phyloP scores from a whole-genome alignment of 192 early-diverging fungal species.

The Coemansia brasiliensis region DNA sequence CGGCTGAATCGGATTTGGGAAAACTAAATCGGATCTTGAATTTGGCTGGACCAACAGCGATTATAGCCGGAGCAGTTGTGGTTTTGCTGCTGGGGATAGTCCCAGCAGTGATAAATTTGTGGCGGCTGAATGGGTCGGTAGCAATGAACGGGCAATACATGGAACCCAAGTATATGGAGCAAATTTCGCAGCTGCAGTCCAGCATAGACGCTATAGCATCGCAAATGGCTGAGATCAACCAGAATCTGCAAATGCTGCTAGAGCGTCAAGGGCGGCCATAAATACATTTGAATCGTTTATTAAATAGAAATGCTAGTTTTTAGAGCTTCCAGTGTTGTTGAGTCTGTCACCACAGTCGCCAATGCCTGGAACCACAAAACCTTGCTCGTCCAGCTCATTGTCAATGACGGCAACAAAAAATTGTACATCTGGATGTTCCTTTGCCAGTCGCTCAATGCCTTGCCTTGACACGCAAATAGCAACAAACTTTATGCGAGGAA shows the following conservation, averaged over 20 bases:
- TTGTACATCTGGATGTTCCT: conserved; percentile 58
- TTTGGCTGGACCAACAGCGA: too few relatives aligned
- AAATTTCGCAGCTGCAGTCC: conserved; percentile 20
- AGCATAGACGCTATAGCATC: conserved; percentile 27
- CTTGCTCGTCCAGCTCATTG: conserved; percentile 57
- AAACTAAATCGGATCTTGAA: too few relatives aligned
- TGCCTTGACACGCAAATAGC: conserved; percentile 58
- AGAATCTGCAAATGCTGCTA: conserved; percentile 22
- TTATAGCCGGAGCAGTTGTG: conserved; percentile 9
- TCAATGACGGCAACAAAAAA: conserved; percentile 63
- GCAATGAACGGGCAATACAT: not conserved
- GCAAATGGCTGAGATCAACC: conserved; percentile 23
- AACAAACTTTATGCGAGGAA: conserved; percentile 67
- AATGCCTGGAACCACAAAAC: conserved; percentile 63
- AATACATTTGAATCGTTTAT: not conserved
- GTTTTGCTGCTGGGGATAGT: conserved; percentile 15
- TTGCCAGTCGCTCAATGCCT: conserved; percentile 52
- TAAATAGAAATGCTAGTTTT: not conserved
- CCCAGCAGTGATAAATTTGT: conserved; percentile 20
- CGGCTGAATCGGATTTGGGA: too few relatives aligned
- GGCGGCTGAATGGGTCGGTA: conserved; percentile 12
- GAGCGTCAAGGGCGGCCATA: not conserved
- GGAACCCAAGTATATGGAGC: not conserved
- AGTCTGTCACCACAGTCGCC: conserved; percentile 73
- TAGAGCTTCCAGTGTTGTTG: conserved; percentile 46